Evolutionary conservation across 768 basidiomycete species (phyloP), one percentile per base, ranked within the genome.

Genomic region (Mycena leptocephala): DNA sequence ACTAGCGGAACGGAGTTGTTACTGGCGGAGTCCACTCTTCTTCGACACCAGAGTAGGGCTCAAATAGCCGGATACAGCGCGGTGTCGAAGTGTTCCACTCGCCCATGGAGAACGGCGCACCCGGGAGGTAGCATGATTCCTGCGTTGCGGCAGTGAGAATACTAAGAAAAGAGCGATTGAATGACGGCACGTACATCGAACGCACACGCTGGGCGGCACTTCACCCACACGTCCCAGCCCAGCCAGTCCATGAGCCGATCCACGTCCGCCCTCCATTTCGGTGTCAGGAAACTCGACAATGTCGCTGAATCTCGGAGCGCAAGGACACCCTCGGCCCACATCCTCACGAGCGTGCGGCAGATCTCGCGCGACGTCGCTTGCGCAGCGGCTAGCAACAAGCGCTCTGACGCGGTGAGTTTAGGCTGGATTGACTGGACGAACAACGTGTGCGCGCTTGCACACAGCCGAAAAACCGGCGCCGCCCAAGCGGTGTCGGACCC

Each of bases 141-240:
- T 78, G 58, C 24, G 22, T 5, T 30, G 24, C 4, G 14, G 16
- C 14, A 24, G 24, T n/a, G 51, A 39, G 28, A 30, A 14, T 22
- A 24, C 16, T 18, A 3, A 51, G 6, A 1, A 56, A 20, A 13
- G 16, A 10, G 35, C 33, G 11, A 22, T 32, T 3, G 55, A 55
- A 37, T 30, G n/a, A n/a, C n/a, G n/a, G 8, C 46, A 83, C 86
- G 2, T 61, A 91, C 90, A 83, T 90, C 87, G 35, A 82, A 80
- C 11, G 78, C 79, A 81, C 91, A 92, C 0, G 79, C 84, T 32
- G 90, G 90, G 3, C 79, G 81, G 64, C 91, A 92, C 55, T 83
- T 88, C 2, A 87, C 77, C 90, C 91, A 92, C 9, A 85, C 80
- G 46, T 81, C 86, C 91, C 91, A 92, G 74, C 89, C 91, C 0